Evolutionary conservation across 495 filamentous ascomycete species (phyloP).

Genomic region (Neurospora pannonica): DNA sequence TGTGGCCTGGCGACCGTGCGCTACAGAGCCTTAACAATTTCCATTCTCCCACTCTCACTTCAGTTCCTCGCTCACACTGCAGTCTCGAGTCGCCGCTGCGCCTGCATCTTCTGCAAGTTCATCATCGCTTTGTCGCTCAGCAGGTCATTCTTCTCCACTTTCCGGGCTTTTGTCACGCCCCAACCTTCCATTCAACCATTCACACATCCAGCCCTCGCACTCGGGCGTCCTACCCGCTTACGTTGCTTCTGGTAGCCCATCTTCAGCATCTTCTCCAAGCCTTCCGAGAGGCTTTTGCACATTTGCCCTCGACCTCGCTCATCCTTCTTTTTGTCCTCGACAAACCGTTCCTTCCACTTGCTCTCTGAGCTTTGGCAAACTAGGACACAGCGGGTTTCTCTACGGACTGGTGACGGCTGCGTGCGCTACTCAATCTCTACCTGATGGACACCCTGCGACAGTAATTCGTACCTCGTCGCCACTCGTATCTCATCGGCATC

Average conservation of each 20-base stretch:
- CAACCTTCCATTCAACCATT: neutral
- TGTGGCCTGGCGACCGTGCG: neutral
- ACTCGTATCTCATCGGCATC: slow-evolving; percentile 5
- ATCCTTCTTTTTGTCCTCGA: neutral
- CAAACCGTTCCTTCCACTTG: neutral
- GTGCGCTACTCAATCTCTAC: neutral
- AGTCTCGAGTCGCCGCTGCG: neutral
- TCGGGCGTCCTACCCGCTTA: neutral
- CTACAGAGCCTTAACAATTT: neutral
- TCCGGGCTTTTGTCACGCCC: neutral
- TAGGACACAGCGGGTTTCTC: neutral
- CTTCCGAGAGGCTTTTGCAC: neutral
- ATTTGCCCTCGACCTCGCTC: neutral
- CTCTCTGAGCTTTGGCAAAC: neutral
- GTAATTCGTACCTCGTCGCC: slow-evolving; percentile 12
- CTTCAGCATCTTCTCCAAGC: neutral
- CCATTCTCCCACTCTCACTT: neutral
- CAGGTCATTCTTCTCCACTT: neutral
- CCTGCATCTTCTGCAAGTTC: neutral
- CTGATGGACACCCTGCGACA: slow-evolving; percentile 20
- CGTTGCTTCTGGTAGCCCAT: neutral
- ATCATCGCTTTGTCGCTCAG: neutral
- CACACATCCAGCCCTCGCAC: neutral
- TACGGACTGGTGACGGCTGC: neutral
- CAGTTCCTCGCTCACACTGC: neutral